Base-by-base conservation (phyloP, 2,329 filamentous ascomycete species). In the Neofusicoccum umdonicola region DNA sequence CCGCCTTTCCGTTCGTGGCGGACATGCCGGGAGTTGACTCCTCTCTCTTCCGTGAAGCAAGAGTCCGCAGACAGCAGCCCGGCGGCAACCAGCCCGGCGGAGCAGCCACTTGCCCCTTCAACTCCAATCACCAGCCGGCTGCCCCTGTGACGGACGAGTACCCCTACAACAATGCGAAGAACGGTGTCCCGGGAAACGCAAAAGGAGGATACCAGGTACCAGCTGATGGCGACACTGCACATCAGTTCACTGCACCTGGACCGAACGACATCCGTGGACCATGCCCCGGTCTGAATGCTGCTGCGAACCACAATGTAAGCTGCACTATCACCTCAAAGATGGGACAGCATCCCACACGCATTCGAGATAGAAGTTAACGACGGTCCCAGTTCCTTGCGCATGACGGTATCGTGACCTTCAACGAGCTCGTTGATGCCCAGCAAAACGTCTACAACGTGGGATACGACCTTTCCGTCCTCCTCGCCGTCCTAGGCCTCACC, bases 391-490 rank as follows among this genome's bases (percentile, higher is more conserved):
- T 81, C 71, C 70, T 81, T 6, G 73, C 78, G 31, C 76, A 74
- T 50, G 79, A 81, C 60, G 80, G 79, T 39, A 74, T 82, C 48
- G 74, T 73, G 12, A 81, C 72, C 34, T 79, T 76, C 72, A 74
- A 71, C 48, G 79, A 81, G 68, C 73, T 81, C n/a, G 77, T 81
- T 52, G 78, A 80, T 66, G 78, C 78, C 37, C 77, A 80, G 52
- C 79, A 81, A 68, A 81, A 82, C 56, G 65, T 81, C 31, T 82
- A 80, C 72, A 81, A 81, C 42, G 75, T 81, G 22, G 77, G 73
- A 54, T 80, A 78, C 58, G 78, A 80, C 65, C 71, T 81, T 27
- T 75, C 79, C 8, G 71, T 72, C 34, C 68, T 79, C 12, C 73
- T 81, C 11, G 78, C 79, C 3, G 69, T 74, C 7, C 73, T 80